Base-by-base conservation (phyloP, 1,139 yeast species). In the Nadsonia commutata region DNA sequence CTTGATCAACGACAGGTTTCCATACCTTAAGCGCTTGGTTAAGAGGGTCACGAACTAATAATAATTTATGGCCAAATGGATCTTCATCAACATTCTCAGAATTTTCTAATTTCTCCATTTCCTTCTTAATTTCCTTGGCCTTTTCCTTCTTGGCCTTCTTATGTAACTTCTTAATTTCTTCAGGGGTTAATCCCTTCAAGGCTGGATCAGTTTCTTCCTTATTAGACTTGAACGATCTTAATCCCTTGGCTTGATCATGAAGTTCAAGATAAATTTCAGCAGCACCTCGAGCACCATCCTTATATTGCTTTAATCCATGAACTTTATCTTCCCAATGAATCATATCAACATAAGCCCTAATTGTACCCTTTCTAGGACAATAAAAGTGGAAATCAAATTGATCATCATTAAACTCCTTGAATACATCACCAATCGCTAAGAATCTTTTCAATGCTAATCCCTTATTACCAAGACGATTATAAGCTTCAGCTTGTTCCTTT, bases 331-430 rank as follows among this genome's bases (percentile, higher is more conserved):
- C 94, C 97, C 97, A 90, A 41, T 67, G 63, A 44, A 88, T 54
- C 69, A 83, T 75, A 21, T 76, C 78, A 36, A 83, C 53, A 56
- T 90, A 90, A 20, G 90, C 80, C 49, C 94, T 72, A 21, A 93
- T 80, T 3, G 97, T 84, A 16, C 97, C 97, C 54, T 81, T 78
- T 64, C 96, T 76, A 70, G 84, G 75, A 59, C 95, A 81, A 61
- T 85, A 90, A 39, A 82, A 79, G 60, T 90, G 98, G 78, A 90
- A 90, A 59, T 90, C 99, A 53, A 81, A 74, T 63, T 90, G 96
- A 57, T 93, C 98, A 49, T 75, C 76, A 57, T 68, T 74, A 62
- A 79, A 85, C 46, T 76, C 82, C 42, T 75, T 71, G 62, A 78
- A 85, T 23, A 81, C 72, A 48, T 77, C 76, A 43, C 77, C 66